Base-by-base conservation (phyloP, 2,329 filamentous ascomycete genomes). In the Fusarium sublunatum region DNA sequence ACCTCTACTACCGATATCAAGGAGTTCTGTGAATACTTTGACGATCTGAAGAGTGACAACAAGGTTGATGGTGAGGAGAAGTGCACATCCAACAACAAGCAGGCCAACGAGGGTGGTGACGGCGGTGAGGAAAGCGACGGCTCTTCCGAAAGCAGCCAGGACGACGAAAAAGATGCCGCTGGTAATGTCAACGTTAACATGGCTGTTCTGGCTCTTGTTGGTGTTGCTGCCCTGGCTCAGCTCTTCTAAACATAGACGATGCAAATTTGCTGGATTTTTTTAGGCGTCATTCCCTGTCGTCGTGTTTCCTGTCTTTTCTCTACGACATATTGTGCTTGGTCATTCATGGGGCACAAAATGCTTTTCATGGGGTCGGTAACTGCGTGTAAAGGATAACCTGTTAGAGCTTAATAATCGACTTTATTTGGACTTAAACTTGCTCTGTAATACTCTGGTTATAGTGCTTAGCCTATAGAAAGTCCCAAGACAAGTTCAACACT, bases 1-100 rank as follows among this genome's bases (percentile, higher is more conserved):
- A 82, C 87, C 70, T 88, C 84, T 67, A 91, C 88, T 49, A 83
- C 82, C 58, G 82, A 89, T 61, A 88, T 91, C 64, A 64, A 65
- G 56, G 71, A 76, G 54, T 87, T 91, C 82, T 74, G 77, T 48
- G 66, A 73, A 29, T 85, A 90, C 75, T 75, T 86, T 56, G 72
- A 81, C 61, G 73, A 82, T 32, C 65, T 72, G 31, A 74, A 75
- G 63, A 58, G 75, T 13, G 75, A 77, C 49, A 77, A 75, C 48
- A 75, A 79, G 46, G 74, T 79, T 40, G 69, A 75, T 52, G 86
- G 85, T 65, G 62, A 70, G 55, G 75, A 74, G 64, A 76, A 70
- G 29, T 88, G 86, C 81, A 75, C 75, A 26, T 79, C 79, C 72
- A 79, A 84, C 74, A 82, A 83, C 72, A 75, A 75, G 45, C 72